Conservation (phyloP, 2,329 filamentous ascomycete species). For the Penicillium sp. region DNA sequence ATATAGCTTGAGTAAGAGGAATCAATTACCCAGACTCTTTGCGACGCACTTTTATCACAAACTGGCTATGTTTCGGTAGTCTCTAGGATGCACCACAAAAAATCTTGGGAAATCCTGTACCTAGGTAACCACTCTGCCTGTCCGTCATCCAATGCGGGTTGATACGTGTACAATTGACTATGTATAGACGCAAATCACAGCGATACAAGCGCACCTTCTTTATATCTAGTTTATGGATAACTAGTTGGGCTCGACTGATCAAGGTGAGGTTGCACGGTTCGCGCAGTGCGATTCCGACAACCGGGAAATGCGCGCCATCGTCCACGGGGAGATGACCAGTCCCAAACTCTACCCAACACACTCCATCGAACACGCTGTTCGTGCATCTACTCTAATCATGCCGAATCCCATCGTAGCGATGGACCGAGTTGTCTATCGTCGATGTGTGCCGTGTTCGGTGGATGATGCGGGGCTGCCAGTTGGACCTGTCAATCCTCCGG, state of each 20-base stretch:
- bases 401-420: not conserved
- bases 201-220: too few relatives aligned
- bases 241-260: conserved; percentile 29
- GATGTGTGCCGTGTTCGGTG: conserved; percentile 6
- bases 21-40: too few relatives aligned
- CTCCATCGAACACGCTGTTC: conserved; percentile 6
- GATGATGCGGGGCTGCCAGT: not conserved
- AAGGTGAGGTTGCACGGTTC: conserved; percentile 38
- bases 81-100: too few relatives aligned
- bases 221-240: too few relatives aligned
- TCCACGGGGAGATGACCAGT: conserved; percentile 15
- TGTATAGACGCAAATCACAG: too few relatives aligned
- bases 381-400: conserved; percentile 13
- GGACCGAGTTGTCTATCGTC: conserved; percentile 12
- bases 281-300: conserved; percentile 4
- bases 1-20: too few relatives aligned
- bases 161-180: too few relatives aligned
- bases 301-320: conserved; percentile 7
- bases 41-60: too few relatives aligned
- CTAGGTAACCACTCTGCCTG: too few relatives aligned
- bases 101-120: too few relatives aligned
- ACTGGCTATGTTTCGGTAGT: too few relatives aligned
- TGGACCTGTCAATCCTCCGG: conserved; percentile 16
- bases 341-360: conserved; percentile 9
- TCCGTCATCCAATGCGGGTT: too few relatives aligned